phyloP scores from a whole-genome alignment of 345 rosid species.

The Gossypium bickii region DNA sequence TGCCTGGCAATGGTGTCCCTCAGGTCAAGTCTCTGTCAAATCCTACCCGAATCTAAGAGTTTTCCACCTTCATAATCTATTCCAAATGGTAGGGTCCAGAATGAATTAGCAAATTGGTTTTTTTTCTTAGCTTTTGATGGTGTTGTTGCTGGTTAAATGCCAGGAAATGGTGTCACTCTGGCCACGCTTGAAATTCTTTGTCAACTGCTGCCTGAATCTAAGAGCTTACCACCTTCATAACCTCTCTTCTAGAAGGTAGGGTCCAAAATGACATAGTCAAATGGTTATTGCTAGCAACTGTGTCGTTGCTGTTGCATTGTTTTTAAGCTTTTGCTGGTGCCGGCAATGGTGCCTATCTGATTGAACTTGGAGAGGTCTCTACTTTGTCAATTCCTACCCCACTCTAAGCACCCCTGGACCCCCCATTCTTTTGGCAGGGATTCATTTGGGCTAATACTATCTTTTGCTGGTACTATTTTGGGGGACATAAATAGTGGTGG shows the following conservation, averaged over 20 bases:
- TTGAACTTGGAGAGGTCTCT: not conserved
- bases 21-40: too few relatives aligned
- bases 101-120: too few relatives aligned
- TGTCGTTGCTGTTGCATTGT: not conserved
- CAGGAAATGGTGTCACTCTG: conserved; percentile 19
- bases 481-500: too few relatives aligned
- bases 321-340: conserved; percentile 18
- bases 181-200: too few relatives aligned
- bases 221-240: not conserved
- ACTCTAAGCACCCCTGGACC: too few relatives aligned
- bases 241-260: not conserved
- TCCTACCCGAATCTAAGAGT: not conserved
- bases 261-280: too few relatives aligned
- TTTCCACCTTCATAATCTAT: not conserved
- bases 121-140: conserved; percentile 20
- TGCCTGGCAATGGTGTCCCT: conserved; percentile 22
- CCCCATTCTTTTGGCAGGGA: too few relatives aligned
- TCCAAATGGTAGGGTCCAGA: not conserved
- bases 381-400: not conserved
- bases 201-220: not conserved
- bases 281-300: not conserved
- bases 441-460: too few relatives aligned
- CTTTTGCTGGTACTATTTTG: too few relatives aligned
- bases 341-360: conserved; percentile 32
- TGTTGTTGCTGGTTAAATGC: conserved; percentile 14